A percentile compares a stretch with the other conserved stretches of the same genome.
Evolutionary conservation across 2,329 filamentous ascomycete species (phyloP).

Genomic region (Scedosporium dehoogii): DNA sequence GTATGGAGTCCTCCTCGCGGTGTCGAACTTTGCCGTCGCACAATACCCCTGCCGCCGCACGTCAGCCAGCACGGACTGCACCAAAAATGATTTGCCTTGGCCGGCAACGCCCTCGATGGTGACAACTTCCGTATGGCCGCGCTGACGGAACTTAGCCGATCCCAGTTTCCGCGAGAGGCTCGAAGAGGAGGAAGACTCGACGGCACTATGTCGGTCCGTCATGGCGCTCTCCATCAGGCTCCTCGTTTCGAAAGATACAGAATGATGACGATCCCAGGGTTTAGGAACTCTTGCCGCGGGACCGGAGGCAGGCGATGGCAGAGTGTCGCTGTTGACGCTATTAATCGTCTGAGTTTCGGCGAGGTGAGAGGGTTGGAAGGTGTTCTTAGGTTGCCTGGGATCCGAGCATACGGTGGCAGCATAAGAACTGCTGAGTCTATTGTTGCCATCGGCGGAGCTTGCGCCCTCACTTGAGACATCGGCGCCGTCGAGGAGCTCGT

Average conservation of each 20-base stretch:
- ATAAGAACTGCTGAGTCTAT: conserved; percentile 39
- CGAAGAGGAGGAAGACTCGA: conserved; percentile 32
- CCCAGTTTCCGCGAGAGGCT: conserved; percentile 45
- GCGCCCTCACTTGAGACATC: conserved; percentile 51
- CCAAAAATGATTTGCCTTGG: conserved; percentile 55
- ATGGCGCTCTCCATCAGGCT: conserved; percentile 32
- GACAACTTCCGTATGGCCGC: conserved; percentile 54
- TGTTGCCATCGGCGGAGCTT: conserved; percentile 45
- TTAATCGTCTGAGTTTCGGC: conserved; percentile 28
- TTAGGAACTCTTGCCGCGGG: conserved; percentile 27
- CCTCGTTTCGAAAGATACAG: conserved; percentile 37
- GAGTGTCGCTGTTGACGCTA: conserved; percentile 29
- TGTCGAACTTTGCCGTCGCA: conserved; percentile 57
- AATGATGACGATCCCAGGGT: conserved; percentile 43
- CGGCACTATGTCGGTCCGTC: conserved; percentile 22
- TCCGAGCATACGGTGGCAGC: conserved; percentile 34
- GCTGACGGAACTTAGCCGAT: conserved; percentile 47
- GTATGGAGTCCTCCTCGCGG: conserved; percentile 49
- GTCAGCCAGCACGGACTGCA: conserved; percentile 53
- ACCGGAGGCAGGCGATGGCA: conserved; percentile 35
- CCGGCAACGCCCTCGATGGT: conserved; percentile 52
- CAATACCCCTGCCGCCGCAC: conserved; percentile 53
- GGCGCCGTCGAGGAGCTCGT: conserved; percentile 34
- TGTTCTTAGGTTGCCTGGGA: conserved; percentile 25
- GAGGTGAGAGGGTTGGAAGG: conserved; percentile 28